phyloP scores from a whole-genome alignment of 2,329 filamentous ascomycete genomes.

The Pseudopyricularia cyperi region DNA sequence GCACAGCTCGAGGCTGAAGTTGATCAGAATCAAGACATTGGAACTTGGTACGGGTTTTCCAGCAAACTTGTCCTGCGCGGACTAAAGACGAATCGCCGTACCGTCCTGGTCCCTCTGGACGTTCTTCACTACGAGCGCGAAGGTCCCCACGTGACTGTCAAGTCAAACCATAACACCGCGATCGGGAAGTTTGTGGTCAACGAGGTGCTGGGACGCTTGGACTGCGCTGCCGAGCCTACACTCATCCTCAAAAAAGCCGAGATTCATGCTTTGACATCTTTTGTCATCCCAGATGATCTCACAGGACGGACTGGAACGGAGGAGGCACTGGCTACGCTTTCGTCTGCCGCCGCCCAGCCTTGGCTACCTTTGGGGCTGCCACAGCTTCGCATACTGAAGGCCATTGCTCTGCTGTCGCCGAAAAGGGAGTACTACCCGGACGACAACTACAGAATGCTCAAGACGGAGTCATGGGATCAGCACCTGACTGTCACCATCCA shows the following conservation, averaged over 20 bases:
- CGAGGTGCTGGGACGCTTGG: slow-evolving; percentile 36
- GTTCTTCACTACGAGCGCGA: slow-evolving; percentile 12
- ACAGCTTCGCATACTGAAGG: slow-evolving; percentile 5
- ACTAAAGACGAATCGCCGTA: slow-evolving; percentile 24
- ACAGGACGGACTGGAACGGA: slow-evolving; percentile 48
- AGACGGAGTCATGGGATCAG: slow-evolving; percentile 19
- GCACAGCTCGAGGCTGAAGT: slow-evolving; percentile 36
- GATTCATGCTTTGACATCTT: slow-evolving; percentile 49
- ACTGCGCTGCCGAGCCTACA: slow-evolving; percentile 41
- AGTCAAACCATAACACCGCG: slow-evolving; percentile 13
- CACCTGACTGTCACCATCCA: slow-evolving; percentile 20
- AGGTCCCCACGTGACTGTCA: slow-evolving; percentile 29
- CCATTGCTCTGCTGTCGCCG: slow-evolving; percentile 16
- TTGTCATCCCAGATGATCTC: slow-evolving; percentile 40
- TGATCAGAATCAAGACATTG: slow-evolving; percentile 43
- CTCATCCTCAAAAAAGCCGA: slow-evolving; percentile 43
- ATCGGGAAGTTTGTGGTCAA: slow-evolving; percentile 43
- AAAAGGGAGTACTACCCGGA: slow-evolving; percentile 23
- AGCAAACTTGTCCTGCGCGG: slow-evolving; percentile 45
- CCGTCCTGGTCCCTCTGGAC: slow-evolving; percentile 41
- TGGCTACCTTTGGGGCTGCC: slow-evolving; percentile 22
- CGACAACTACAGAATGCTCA: slow-evolving; percentile 15
- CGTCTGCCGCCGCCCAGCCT: slow-evolving; percentile 35
- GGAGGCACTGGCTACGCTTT: slow-evolving; percentile 37
- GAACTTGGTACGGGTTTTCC: slow-evolving; percentile 44